Percentiles rank a stretch among this genome's conserved stretches.
Evolutionary conservation across 176 grass and related monocot species (phyloP).

Genomic region (Hordeum vulgare): MorexV3_pseudomolecules_assembly NC_058519.1:2868613-2869112

Average conservation of each 20-base stretch:
- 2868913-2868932: neutral
- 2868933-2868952: neutral
- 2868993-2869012: neutral
- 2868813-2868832: neutral
- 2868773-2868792: neutral
- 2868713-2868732: neutral
- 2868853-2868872: neutral
- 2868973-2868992: neutral
- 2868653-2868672: neutral
- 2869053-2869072: neutral
- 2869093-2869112: neutral
- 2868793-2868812: neutral
- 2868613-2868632: neutral
- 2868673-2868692: neutral
- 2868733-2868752: neutral
- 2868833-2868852: neutral
- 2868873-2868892: neutral
- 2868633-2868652: neutral
- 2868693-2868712: neutral
- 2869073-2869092: neutral
- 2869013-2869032: neutral
- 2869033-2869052: neutral
- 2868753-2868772: constrained; percentile 6
- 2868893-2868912: neutral
- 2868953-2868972: neutral